These are phyloP conservation scores for Leccinum variicolor DNA, from an alignment of 768 basidiomycete species.

Conservation along the genomic window DNA sequence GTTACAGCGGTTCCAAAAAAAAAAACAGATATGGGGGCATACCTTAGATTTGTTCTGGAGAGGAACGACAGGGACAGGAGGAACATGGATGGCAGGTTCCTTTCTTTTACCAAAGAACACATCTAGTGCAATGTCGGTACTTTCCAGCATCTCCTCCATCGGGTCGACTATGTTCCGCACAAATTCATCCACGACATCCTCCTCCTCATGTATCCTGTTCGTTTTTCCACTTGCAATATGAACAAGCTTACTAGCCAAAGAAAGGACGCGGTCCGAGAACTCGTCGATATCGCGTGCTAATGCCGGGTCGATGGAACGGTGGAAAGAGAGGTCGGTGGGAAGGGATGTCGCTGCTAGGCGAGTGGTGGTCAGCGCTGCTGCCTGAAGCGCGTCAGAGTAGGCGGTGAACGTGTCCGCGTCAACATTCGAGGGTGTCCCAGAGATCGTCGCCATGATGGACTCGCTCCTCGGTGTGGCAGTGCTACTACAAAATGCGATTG, in stretches of 20 bases:
- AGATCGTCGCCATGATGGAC: slow-evolving; percentile 12
- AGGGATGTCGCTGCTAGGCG: slow-evolving; percentile 54
- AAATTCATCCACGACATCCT: slow-evolving; percentile 85
- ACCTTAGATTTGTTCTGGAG: slow-evolving; percentile 33
- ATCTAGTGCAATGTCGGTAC: slow-evolving; percentile 83
- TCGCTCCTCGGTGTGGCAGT: background rate
- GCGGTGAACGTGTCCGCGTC: slow-evolving; percentile 41
- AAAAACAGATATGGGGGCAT: background rate
- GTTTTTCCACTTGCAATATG: slow-evolving; percentile 41
- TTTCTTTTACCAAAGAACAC: slow-evolving; percentile 69
- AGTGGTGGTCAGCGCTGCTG: slow-evolving; percentile 59
- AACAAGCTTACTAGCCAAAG: slow-evolving; percentile 63
- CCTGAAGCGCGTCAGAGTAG: slow-evolving; percentile 58
- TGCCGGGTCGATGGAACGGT: slow-evolving; percentile 76
- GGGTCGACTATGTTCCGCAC: slow-evolving; percentile 73
- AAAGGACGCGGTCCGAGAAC: slow-evolving; percentile 63
- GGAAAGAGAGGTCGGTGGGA: slow-evolving; percentile 80
- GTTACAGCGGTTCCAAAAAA: slow-evolving; percentile 4
- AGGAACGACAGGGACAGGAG: slow-evolving; percentile 31
- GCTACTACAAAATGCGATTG: background rate
- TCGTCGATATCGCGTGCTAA: slow-evolving; percentile 70
- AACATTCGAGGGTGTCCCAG: slow-evolving; percentile 5
- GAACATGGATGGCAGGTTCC: slow-evolving; percentile 58
- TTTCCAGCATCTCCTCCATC: slow-evolving; percentile 83
- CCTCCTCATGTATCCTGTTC: slow-evolving; percentile 52